Evolutionary conservation across 2,329 filamentous ascomycete species (phyloP).

Genomic region (Exophiala lecanii-corni): DNA sequence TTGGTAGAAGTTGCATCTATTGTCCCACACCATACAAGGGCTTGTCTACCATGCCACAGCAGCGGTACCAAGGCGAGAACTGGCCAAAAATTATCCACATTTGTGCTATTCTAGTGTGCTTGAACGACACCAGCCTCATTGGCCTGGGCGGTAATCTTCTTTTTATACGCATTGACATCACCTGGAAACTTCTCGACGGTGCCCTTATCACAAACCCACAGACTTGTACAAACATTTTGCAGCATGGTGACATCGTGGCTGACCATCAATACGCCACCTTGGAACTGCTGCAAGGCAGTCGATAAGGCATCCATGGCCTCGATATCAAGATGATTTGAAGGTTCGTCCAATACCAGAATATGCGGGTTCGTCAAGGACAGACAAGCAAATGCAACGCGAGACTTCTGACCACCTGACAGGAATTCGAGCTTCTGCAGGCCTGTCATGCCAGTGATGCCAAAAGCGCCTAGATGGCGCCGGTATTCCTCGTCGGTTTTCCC

Average conservation of each 20-base stretch:
- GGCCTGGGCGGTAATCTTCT: constrained; percentile 84
- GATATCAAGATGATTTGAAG: constrained; percentile 97
- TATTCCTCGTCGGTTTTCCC: constrained; percentile 96
- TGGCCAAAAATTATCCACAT: too few species aligned
- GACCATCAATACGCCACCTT: constrained; percentile 96
- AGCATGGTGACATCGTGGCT: constrained; percentile 99
- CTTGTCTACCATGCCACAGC: too few species aligned
- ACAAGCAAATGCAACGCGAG: constrained; percentile 96
- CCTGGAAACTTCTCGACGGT: constrained; percentile 95
- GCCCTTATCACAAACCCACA: constrained; percentile 95
- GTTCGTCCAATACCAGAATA: constrained; percentile 95
- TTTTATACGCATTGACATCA: constrained; percentile 96
- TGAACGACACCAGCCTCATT: constrained; percentile 81
- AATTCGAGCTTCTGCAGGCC: constrained; percentile 93
- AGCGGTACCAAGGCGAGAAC: too few species aligned
- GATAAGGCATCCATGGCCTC: constrained; percentile 97
- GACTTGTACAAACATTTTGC: constrained; percentile 86
- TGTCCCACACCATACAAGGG: too few species aligned
- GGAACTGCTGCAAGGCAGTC: constrained; percentile 75
- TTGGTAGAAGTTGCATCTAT: too few species aligned
- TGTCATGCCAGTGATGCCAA: constrained; percentile 83
- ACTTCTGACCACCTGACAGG: constrained; percentile 95
- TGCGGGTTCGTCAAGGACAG: constrained; percentile 89
- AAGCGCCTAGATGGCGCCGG: constrained; percentile 85
- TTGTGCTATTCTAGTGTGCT: constrained; percentile 25